Base-by-base conservation (phyloP, 192 early-diverging fungal genomes). In the Backusella sp. region DNA sequence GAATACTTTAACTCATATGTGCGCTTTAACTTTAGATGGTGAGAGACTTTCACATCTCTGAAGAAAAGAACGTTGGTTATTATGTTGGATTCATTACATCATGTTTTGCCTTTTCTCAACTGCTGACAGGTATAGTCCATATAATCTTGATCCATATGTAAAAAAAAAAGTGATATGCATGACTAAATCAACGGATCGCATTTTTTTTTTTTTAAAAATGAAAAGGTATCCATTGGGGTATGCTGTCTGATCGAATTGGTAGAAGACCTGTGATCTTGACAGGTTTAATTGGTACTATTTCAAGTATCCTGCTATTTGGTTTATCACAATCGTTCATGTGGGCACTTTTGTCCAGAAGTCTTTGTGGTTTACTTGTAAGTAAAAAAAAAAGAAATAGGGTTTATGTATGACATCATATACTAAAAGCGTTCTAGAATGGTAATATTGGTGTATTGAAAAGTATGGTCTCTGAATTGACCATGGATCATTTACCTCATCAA, bases 391-490 rank as follows among this genome's bases (percentile, higher is more conserved):
- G 56, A 53, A 34, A 36, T 39, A 11, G 3, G 2, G n/a, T 56
- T n/a, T 4, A 32, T 62, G 35, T 37, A 36, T 34, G 15, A 36
- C 59, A 7, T 71, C 41, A 71, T 41, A 35, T 12, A 21, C 12
- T 56, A 37, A 35, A 41, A 49, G 3, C 15, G 17, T 49, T n/a
- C 6, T 49, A 87, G 80, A 90, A 90, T 68, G 92, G 88, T 2
- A 91, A 88, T 73, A 80, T 88, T 12, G 90, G 92, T 12, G 91
- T 94, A 19, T 83, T 90, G 41, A 95, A 93, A 42, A 74, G 90
- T 42, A 85, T 92, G 26, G 75, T 95, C 52, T 91, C 88, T 6
- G 94, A 96, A 82, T 84, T 96, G 21, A 89, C 93, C 7, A 90
- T 91, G 73, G 84, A 86, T 19, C 87, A 85, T 11, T 92, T 91